Base-by-base conservation (phyloP, 805 yeast genomes). In the Suhomyces xylopsoci region DNA sequence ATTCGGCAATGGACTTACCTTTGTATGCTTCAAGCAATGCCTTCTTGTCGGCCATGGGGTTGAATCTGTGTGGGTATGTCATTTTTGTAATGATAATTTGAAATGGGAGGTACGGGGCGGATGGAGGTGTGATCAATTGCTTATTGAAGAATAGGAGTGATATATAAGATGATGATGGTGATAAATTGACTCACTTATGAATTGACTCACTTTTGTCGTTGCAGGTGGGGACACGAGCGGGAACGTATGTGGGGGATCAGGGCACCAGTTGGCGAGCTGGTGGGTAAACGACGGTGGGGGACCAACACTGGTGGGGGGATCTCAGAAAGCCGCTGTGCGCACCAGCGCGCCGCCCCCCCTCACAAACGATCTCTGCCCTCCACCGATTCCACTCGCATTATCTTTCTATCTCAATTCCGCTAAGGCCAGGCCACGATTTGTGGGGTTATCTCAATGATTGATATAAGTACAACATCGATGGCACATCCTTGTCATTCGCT, bases 1-100 rank as follows among this genome's bases (percentile, higher is more conserved):
- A 65, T 22, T 77, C 80, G 0, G 65, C 50, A 42, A 82, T 59
- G 0, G 63, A 47, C 57, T 71, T 71, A 2, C 88, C 88, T 30
- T 67, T 64, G 65, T 57, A 71, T 22, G 49, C 51, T 1, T 50
- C 28, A 17, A 64, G 51, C 7, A 71, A 44, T 3, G 51, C 55
- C 1, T 53, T 36, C 50, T 70, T 70, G 52, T 64, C 62, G 1
- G 73, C 61, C 1, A 34, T 24, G 4, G 59, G 30, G 36, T 55
- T 56, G 48, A 61, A 59, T 12, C 45, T 30, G 8, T 55, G 51
- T 3, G 61, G 52, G 20, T 42, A 53, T 19, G 50, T 5, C 50
- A 48, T 48, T 17, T 10, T 20, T 20, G 22, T n/a, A n/a, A n/a
- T n/a, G n/a, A n/a, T n/a, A n/a, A n/a, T n/a, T n/a, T n/a, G n/a